Evolutionary conservation across 139 green algal species (phyloP), one percentile per base, ranked within the genome.

Genomic region (Volvox africanus): DNA sequence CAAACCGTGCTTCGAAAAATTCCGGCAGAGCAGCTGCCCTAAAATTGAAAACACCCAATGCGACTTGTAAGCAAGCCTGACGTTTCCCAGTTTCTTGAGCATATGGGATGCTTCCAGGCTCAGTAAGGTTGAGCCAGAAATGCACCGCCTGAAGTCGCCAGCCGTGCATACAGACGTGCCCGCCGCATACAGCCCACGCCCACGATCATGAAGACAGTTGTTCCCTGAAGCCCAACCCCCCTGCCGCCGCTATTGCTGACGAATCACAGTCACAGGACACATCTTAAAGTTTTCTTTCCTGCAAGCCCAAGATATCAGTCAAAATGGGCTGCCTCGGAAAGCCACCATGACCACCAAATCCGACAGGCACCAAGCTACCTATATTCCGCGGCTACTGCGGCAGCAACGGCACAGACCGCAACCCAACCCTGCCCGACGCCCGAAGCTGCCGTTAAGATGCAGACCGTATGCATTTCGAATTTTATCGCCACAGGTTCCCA

Each of bases 241-340:
- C 65, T 73, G 21, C 65, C 19, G 22, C 71, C n/a, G 71, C 22
- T 16, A 30, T 2, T 33, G 71, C 28, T 36, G n/a, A 55, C 71
- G 26, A 35, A 21, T 79, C 71, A 30, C 71, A 37, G 71, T 79
- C 28, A 73, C 65, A 24, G 65, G 44, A 55, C 65, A 73, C 21
- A 30, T 79, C 32, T 79, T 79, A 24, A 3, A 36, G 26, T 55
- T 9, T 14, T 55, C 71, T 79, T 79, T 36, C 71, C 71, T 79
- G 75, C n/a, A 18, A 2, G 33, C 75, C 75, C 75, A 33, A 81
- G 28, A 19, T 24, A 24, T n/a, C 21, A 36, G 75, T 28, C 75
- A 81, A 81, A 81, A 81, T 81, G 30, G 75, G 30, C 32, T 35
- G 75, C 30, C 30, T 37, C 44, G 33, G 75, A 81, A 81, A 81